These are phyloP conservation scores for Stagonosporopsis rhizophila DNA, from an alignment of 2,329 filamentous ascomycete genomes.

Conservation along the genomic window DNA sequence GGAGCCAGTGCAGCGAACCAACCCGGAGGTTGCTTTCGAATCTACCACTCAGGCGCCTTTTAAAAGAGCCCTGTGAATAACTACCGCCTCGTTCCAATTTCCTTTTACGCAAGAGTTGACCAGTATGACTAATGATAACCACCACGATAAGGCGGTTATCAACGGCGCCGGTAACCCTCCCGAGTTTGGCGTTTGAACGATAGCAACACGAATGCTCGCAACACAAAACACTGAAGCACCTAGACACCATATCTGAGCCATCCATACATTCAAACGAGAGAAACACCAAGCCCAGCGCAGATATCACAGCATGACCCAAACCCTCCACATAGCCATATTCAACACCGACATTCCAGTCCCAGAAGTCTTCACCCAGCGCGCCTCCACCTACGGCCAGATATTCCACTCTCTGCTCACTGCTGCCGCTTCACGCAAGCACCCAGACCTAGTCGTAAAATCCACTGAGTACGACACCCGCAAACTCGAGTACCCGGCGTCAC, in stretches of 20 bases:
- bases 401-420: conserved; percentile 36
- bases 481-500: conserved; percentile 44
- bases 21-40: not conserved
- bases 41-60: not conserved
- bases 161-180: conserved; percentile 13
- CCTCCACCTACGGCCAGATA: conserved; percentile 39
- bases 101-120: not conserved
- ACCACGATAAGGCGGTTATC: conserved; percentile 17
- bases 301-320: not conserved
- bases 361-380: conserved; percentile 24
- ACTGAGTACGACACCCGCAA: conserved; percentile 47
- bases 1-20: not conserved
- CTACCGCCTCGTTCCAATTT: not conserved
- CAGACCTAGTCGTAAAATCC: conserved; percentile 30
- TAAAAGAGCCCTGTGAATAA: not conserved
- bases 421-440: conserved; percentile 21
- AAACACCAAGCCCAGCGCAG: not conserved
- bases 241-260: not conserved
- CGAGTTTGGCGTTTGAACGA: conserved; percentile 9
- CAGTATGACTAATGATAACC: conserved; percentile 16
- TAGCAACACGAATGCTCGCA: not conserved
- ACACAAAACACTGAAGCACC: too few relatives aligned
- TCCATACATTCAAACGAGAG: not conserved
- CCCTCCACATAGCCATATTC: conserved; percentile 34
- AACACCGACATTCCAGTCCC: conserved; percentile 43